phyloP scores from a whole-genome alignment of 2,329 filamentous ascomycete species.

The Cladosporium sphaerospermum region DNA sequence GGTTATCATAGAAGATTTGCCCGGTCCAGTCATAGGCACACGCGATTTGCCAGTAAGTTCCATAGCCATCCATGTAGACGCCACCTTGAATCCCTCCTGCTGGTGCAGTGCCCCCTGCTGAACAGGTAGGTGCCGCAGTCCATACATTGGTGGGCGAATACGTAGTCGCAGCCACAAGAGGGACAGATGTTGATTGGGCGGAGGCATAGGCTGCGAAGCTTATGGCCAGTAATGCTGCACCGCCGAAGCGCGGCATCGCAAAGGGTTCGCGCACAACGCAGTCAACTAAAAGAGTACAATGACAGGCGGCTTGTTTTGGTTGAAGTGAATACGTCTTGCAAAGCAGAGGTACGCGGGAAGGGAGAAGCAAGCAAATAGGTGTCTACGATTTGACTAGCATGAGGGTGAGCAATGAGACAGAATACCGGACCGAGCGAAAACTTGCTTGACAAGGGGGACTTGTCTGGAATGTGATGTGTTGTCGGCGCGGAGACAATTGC shows the following conservation, averaged over 20 bases:
- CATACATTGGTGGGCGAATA: slow-evolving; percentile 8
- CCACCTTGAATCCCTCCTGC: neutral
- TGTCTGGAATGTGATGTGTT: too few species aligned
- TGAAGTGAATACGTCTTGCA: too few species aligned
- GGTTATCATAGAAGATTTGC: neutral
- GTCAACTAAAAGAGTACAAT: too few species aligned
- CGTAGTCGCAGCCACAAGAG: slow-evolving; percentile 4
- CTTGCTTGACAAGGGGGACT: too few species aligned
- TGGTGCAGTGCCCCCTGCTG: neutral
- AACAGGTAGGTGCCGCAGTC: neutral
- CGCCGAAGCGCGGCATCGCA: neutral
- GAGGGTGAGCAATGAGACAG: too few species aligned
- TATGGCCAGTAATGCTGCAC: neutral
- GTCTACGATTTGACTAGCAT: neutral
- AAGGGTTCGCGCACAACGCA: neutral
- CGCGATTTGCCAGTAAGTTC: neutral
- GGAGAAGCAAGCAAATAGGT: too few species aligned
- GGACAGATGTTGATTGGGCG: neutral
- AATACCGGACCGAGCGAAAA: too few species aligned
- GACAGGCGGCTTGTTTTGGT: too few species aligned
- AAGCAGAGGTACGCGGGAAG: too few species aligned
- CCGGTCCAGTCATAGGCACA: slow-evolving; percentile 2
- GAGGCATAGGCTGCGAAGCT: neutral
- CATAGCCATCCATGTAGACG: neutral
- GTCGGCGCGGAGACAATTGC: too few species aligned